Evolutionary conservation across 2,329 filamentous ascomycete species (phyloP), one percentile per base, ranked within the genome.

Genomic region (Nigrospora osmanthi): DNA sequence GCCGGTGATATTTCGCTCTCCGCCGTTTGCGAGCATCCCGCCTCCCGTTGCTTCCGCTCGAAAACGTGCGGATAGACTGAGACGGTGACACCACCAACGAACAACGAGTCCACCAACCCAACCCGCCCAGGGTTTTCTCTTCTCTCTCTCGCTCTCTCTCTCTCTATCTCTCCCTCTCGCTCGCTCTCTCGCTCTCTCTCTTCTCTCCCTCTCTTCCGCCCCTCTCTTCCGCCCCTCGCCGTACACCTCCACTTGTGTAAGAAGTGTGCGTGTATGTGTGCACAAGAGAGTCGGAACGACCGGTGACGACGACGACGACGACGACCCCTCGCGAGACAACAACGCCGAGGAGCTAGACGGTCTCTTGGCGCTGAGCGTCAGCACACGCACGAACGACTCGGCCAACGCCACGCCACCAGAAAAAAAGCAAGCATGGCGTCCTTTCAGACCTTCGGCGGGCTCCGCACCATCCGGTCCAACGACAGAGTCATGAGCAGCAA

Each of bases 401-500:
- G 9, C n/a, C 9, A 30, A 11, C 31, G 23, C 31, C 16, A 38
- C 31, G 11, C 38, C 19, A 14, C 14, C 28, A 31, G n/a, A n/a
- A n/a, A n/a, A n/a, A 40, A 34, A 36, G 16, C 31, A 47, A 52
- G 40, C 42, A 70, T 69, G 68, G 54, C 67, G 38, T 63, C 65
- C 19, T 58, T 66, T 38, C 58, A 61, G 15, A 58, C 55, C 23
- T 52, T 62, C 35, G 37, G 52, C 57, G 45, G 60, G 54, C 39
- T 56, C 58, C 39, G 52, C 53, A 35, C 47, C 19, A 40, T 52
- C 50, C 30, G 52, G 54, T 49, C 49, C 49, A 36, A 43, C 47
- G 28, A 54, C 43, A 51, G 61, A 44, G 57, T 57, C 50, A 71
- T 67, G 54, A 61, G 66, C 47, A 62, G 67, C 55, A 79, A 78